These are phyloP conservation scores for Yamadazyma taylorii DNA, from an alignment of 1,139 yeast genomes.

Conservation along the genomic window DNA sequence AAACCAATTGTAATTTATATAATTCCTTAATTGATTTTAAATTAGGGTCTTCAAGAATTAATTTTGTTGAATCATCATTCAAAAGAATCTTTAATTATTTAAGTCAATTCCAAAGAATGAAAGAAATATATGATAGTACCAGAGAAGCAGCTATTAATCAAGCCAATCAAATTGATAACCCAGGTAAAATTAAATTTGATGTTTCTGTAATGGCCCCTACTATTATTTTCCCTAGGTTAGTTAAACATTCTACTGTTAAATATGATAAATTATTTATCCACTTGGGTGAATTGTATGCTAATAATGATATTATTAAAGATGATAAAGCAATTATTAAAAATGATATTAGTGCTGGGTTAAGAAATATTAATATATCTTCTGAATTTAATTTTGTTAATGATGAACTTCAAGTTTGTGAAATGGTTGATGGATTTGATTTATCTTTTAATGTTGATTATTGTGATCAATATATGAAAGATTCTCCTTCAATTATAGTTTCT, in stretches of 20 bases:
- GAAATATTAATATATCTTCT: constrained; percentile 68
- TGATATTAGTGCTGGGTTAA: constrained; percentile 62
- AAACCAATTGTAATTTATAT: constrained; percentile 47
- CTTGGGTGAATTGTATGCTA: constrained; percentile 79
- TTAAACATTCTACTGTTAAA: constrained; percentile 36
- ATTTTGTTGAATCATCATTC: constrained; percentile 80
- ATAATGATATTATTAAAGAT: constrained; percentile 51
- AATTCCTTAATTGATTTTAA: constrained; percentile 63
- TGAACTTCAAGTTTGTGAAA: constrained; percentile 54
- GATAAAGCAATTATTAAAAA: constrained; percentile 33
- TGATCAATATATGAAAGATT: constrained; percentile 34
- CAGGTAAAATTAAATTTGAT: constrained; percentile 68
- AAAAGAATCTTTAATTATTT: constrained; percentile 65
- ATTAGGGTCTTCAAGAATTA: constrained; percentile 72
- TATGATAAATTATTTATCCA: constrained; percentile 70
- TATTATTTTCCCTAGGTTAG: constrained; percentile 69
- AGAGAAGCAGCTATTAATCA: constrained; percentile 77
- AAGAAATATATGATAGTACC: constrained; percentile 81
- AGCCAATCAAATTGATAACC: constrained; percentile 64
- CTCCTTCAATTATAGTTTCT: constrained; percentile 53
- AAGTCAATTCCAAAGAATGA: constrained; percentile 81
- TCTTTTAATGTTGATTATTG: constrained; percentile 59
- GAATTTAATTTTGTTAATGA: constrained; percentile 50
- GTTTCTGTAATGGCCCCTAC: constrained; percentile 78
- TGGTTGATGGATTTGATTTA: constrained; percentile 71